Percentiles rank a stretch among this genome's conserved stretches.
These are phyloP conservation scores for Beta corolliflora DNA, from an alignment of 179 eudicot genomes.

Conservation along the genomic window DNA sequence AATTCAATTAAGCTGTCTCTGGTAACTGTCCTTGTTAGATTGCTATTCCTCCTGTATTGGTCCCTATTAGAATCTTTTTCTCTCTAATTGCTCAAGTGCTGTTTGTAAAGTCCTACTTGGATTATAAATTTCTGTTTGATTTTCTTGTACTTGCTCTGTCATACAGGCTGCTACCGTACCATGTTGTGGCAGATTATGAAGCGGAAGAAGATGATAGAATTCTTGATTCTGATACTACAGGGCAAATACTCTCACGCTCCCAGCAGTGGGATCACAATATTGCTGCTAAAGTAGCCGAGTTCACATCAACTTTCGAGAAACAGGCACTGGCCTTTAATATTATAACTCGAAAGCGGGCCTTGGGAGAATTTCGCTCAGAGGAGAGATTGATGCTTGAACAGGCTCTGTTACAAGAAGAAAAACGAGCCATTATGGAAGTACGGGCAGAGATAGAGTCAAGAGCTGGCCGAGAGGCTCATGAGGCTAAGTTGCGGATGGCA, in stretches of 20 bases:
- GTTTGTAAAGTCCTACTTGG: background rate
- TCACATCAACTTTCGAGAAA: slow-evolving; percentile 87
- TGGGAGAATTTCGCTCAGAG: slow-evolving; percentile 91
- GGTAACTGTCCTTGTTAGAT: background rate
- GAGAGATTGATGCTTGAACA: slow-evolving; percentile 91
- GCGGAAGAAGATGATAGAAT: slow-evolving; percentile 97
- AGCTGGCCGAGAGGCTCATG: slow-evolving; percentile 74
- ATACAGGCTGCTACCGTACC: slow-evolving; percentile 91
- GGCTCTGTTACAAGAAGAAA: slow-evolving; percentile 80
- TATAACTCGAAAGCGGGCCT: slow-evolving; percentile 72
- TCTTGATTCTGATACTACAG: slow-evolving; percentile 93
- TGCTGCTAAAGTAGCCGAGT: slow-evolving; percentile 90
- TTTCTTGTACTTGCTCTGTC: background rate
- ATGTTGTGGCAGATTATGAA: slow-evolving; percentile 99
- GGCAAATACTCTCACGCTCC: slow-evolving; percentile 80
- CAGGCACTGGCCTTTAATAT: slow-evolving; percentile 91
- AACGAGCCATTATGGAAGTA: slow-evolving; percentile 55
- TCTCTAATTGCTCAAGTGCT: background rate
- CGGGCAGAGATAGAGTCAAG: slow-evolving; percentile 76
- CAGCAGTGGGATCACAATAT: slow-evolving; percentile 98
- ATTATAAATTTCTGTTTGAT: background rate
- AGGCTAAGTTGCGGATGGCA: slow-evolving; percentile 75
- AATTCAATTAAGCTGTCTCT: background rate
- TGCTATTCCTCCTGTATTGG: background rate
- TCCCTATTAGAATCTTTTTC: background rate